Percentiles rank a stretch among this genome's conserved stretches.
phyloP scores from a whole-genome alignment of 192 early-diverging fungal genomes.

The Backusella parvicylindrica region DNA sequence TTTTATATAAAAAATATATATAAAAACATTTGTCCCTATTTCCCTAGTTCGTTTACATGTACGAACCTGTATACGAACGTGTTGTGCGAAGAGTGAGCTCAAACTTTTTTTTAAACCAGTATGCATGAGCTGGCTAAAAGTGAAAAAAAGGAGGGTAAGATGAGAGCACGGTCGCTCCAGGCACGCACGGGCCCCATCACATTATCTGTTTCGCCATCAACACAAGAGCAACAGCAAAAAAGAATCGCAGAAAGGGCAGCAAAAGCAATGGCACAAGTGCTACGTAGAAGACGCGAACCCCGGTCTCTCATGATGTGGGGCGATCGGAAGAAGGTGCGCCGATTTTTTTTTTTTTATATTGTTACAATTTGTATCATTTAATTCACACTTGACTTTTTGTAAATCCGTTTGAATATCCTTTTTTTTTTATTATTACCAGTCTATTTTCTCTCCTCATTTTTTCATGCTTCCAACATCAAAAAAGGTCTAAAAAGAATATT shows the following conservation, averaged over 20 bases:
- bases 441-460: background rate
- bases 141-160: conserved; percentile 15
- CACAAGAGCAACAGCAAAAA: conserved; percentile 6
- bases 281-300: conserved; percentile 20
- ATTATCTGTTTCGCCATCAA: background rate
- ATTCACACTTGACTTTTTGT: background rate
- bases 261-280: conserved; percentile 15
- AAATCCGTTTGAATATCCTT: background rate
- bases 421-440: background rate
- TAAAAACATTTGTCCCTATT: conserved; percentile 1
- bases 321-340: conserved; percentile 22
- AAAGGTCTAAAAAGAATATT: background rate
- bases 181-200: conserved; percentile 17
- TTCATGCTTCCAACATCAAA: background rate
- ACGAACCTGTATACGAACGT: conserved; percentile 4
- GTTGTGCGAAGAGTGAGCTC: conserved; percentile 3
- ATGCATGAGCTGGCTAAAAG: conserved; percentile 18
- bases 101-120: conserved; percentile 4
- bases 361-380: background rate
- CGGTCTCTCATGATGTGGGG: conserved; percentile 19
- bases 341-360: conserved; percentile 8
- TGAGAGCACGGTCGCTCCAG: conserved; percentile 9
- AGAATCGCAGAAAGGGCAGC: conserved; percentile 15
- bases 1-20: conserved; percentile 5
- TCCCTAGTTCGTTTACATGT: conserved; percentile 2